Evolutionary conservation across 305 asterid genomes (phyloP).

Genomic region (Fraxinus platypoda): DNA sequence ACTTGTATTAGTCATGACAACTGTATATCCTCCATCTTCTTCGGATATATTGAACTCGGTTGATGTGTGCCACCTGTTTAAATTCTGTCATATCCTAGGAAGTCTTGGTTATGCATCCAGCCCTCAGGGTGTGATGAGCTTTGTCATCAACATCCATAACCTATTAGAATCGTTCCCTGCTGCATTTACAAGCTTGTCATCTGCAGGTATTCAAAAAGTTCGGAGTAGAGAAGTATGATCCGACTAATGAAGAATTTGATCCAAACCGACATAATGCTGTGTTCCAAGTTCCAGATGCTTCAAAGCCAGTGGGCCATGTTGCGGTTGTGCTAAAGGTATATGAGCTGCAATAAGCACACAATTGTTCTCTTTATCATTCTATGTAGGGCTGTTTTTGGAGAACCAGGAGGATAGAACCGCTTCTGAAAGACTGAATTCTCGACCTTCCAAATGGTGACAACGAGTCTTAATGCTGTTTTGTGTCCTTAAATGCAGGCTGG

Average conservation of each 20-base stretch:
- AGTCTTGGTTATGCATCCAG: not conserved
- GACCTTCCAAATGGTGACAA: not conserved
- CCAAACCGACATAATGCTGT: slow-evolving; percentile 49
- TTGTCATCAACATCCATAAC: not conserved
- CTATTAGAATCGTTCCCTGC: not conserved
- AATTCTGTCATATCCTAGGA: not conserved
- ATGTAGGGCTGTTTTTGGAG: not conserved
- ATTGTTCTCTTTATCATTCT: not conserved
- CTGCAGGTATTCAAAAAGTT: slow-evolving; percentile 47
- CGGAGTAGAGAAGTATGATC: slow-evolving; percentile 46
- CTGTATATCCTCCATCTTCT: slow-evolving; percentile 4
- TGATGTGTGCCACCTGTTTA: not conserved
- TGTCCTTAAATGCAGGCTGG: slow-evolving; percentile 55
- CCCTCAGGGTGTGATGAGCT: not conserved
- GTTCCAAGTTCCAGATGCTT: slow-evolving; percentile 54
- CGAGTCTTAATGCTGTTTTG: not conserved
- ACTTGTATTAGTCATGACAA: not conserved
- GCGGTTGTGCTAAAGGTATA: slow-evolving; percentile 52
- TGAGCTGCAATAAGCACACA: not conserved
- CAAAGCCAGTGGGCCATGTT: slow-evolving; percentile 43
- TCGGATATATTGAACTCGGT: not conserved
- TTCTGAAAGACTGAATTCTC: not conserved
- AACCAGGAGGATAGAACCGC: not conserved
- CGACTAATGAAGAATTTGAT: slow-evolving; percentile 52
- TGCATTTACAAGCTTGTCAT: not conserved